Conservation (phyloP, 371 early-diverging fungal species). For the Mortierella sp. region DNA sequence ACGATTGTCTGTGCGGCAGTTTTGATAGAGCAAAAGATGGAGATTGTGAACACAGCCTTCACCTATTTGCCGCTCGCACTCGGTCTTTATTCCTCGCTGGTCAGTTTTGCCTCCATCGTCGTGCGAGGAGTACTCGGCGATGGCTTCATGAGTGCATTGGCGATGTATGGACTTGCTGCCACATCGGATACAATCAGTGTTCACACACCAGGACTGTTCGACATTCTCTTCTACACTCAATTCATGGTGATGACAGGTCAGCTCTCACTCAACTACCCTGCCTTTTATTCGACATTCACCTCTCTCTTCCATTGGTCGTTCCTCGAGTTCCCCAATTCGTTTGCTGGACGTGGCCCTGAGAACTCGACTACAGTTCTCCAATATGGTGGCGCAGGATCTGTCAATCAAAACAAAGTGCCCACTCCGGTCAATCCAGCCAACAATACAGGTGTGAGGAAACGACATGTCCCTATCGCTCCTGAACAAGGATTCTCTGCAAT, state of each 20-base stretch:
- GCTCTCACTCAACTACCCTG: conserved; percentile 63
- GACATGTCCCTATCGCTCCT: not conserved
- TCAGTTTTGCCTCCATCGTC: conserved; percentile 55
- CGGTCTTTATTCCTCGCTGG: conserved; percentile 54
- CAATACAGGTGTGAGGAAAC: conserved; percentile 1
- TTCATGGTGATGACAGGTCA: conserved; percentile 63
- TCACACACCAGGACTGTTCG: conserved; percentile 67
- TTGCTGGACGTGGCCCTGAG: conserved; percentile 47
- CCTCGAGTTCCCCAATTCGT: conserved; percentile 51
- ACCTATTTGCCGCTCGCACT: conserved; percentile 64
- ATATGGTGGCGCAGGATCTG: conserved; percentile 50
- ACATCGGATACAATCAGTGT: conserved; percentile 58
- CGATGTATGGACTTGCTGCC: conserved; percentile 63
- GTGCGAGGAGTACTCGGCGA: conserved; percentile 58
- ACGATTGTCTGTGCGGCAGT: conserved; percentile 57
- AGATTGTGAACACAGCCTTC: conserved; percentile 53
- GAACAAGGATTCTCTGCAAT: not conserved
- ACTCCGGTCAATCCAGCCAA: not conserved
- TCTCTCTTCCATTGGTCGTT: conserved; percentile 69
- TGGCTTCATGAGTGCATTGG: conserved; percentile 59
- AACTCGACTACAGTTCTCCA: conserved; percentile 37
- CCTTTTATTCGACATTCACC: conserved; percentile 62
- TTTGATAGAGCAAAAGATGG: conserved; percentile 38
- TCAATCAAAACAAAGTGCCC: conserved; percentile 23
- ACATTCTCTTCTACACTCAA: conserved; percentile 63